These are phyloP conservation scores for Termitomyces bulborhizus DNA, from an alignment of 768 basidiomycete genomes.

Conservation along the genomic window DNA sequence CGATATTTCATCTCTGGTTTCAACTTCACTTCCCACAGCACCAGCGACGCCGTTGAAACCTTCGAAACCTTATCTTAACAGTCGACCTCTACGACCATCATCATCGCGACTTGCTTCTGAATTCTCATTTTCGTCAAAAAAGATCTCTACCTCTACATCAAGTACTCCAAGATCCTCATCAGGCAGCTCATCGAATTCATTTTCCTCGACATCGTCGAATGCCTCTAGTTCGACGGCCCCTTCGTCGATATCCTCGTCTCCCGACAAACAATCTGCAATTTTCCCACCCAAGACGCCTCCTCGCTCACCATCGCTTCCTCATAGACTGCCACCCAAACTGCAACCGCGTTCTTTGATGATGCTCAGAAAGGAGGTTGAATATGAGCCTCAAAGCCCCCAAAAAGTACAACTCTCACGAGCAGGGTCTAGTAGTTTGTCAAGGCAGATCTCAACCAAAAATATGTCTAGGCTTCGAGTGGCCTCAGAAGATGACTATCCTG, in stretches of 20 bases:
- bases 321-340: constrained; percentile 19
- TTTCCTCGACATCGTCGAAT: constrained; percentile 36
- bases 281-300: constrained; percentile 20
- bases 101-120: constrained; percentile 35
- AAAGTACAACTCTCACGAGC: constrained; percentile 26
- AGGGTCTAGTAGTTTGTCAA: constrained; percentile 12
- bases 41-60: constrained; percentile 35
- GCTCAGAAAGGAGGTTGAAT: constrained; percentile 69
- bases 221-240: constrained; percentile 33
- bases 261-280: constrained; percentile 30
- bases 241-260: constrained; percentile 35
- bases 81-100: constrained; percentile 28
- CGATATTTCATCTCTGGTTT: constrained; percentile 9
- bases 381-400: constrained; percentile 65
- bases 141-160: constrained; percentile 16
- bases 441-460: constrained; percentile 10
- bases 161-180: constrained; percentile 35
- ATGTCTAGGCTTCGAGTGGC: constrained; percentile 14
- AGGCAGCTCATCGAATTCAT: constrained; percentile 33
- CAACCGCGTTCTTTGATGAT: constrained; percentile 53
- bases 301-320: constrained; percentile 19
- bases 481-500: constrained; percentile 15
- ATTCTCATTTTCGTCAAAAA: constrained; percentile 18
- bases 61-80: constrained; percentile 32
- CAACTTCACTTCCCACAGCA: constrained; percentile 26